phyloP scores from a whole-genome alignment of 768 basidiomycete genomes.

The Leccinum disarticulatum region DNA sequence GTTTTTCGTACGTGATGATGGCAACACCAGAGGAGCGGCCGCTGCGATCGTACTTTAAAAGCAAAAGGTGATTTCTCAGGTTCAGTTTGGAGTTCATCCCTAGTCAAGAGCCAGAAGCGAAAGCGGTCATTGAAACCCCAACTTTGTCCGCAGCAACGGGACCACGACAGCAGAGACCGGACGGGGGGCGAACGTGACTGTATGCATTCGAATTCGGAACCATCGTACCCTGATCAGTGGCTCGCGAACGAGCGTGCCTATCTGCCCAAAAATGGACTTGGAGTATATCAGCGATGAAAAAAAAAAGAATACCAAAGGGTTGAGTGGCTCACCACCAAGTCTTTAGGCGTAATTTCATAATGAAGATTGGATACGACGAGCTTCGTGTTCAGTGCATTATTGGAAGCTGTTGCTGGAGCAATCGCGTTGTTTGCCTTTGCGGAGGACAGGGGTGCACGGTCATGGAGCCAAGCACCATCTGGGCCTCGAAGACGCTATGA shows the following conservation, averaged over 20 bases:
- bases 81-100: slow-evolving; percentile 50
- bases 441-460: slow-evolving; percentile 56
- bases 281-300: slow-evolving; percentile 5
- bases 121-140: slow-evolving; percentile 39
- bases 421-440: slow-evolving; percentile 27
- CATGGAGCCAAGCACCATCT: slow-evolving; percentile 75
- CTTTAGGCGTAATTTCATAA: slow-evolving; percentile 88
- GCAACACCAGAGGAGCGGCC: slow-evolving; percentile 88
- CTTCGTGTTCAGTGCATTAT: slow-evolving; percentile 45
- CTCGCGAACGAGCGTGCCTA: slow-evolving; percentile 90
- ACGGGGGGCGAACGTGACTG: slow-evolving; percentile 31
- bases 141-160: slow-evolving; percentile 25
- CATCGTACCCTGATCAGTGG: slow-evolving; percentile 93
- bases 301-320: background rate
- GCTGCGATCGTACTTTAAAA: slow-evolving; percentile 89
- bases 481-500: slow-evolving; percentile 56
- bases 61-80: slow-evolving; percentile 50
- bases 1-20: slow-evolving; percentile 74
- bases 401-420: slow-evolving; percentile 19
- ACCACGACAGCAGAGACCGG: slow-evolving; percentile 36
- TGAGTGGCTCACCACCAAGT: slow-evolving; percentile 69
- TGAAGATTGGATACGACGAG: slow-evolving; percentile 86
- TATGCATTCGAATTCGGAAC: slow-evolving; percentile 43
- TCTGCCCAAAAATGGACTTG: slow-evolving; percentile 87
- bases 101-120: slow-evolving; percentile 41